phyloP scores from a whole-genome alignment of 73 alveolate species.

The Paramecium pentaurelia region DNA sequence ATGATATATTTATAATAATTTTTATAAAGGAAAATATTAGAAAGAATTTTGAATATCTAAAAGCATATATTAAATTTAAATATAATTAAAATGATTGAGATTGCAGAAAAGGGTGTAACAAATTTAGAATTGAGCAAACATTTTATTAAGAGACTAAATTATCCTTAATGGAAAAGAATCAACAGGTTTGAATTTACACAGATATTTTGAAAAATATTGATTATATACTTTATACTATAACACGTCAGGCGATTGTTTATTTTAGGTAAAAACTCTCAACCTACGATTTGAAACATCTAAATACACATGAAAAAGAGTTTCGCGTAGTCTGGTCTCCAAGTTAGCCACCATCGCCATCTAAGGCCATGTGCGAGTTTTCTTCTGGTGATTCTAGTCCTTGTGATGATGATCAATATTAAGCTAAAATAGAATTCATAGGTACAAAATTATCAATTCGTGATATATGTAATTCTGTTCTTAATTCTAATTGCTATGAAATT shows the following conservation, averaged over 20 bases:
- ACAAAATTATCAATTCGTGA: constrained; percentile 8
- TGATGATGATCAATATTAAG: constrained; percentile 7
- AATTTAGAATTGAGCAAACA: constrained; percentile 19
- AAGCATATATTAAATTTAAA: not conserved
- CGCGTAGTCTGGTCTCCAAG: constrained; percentile 41
- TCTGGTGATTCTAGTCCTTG: constrained; percentile 55
- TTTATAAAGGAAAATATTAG: not conserved
- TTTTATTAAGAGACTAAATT: constrained; percentile 2
- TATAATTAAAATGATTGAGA: constrained; percentile 11
- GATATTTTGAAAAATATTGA: not conserved
- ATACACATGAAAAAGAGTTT: constrained; percentile 23
- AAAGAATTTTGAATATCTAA: not conserved
- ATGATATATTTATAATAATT: not conserved
- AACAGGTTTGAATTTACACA: not conserved
- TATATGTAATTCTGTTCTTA: not conserved
- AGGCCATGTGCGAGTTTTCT: constrained; percentile 36
- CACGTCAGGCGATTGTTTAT: constrained; percentile 50
- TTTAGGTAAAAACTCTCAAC: constrained; percentile 45
- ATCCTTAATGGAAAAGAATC: not conserved
- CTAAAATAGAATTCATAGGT: constrained; percentile 29
- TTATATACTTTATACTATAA: constrained; percentile 20
- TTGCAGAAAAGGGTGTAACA: not conserved
- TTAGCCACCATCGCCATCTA: constrained; percentile 25
- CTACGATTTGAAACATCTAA: constrained; percentile 19
- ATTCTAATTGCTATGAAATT: constrained; percentile 7